Conservation (phyloP, 208 protist genomes). For the Leishmania major region DNA sequence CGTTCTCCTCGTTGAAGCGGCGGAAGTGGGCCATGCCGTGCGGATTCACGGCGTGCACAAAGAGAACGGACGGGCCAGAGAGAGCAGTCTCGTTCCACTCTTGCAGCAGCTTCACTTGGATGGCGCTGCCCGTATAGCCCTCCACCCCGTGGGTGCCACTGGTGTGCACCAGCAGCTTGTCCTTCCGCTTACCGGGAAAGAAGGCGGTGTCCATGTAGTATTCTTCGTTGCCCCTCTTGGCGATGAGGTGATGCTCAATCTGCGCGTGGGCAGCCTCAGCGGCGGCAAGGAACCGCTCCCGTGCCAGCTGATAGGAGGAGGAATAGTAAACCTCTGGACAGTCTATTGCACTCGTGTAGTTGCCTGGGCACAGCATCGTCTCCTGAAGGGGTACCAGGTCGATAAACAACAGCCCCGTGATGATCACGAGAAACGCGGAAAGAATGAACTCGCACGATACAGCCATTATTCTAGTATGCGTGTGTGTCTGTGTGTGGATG, state of each 20-base stretch:
- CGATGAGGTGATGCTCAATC: slow-evolving; percentile 51
- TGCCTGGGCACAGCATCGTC: slow-evolving; percentile 54
- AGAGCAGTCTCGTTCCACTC: slow-evolving; percentile 57
- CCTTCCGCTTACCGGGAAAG: slow-evolving; percentile 44
- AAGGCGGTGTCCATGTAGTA: slow-evolving; percentile 87
- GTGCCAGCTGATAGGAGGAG: slow-evolving; percentile 60
- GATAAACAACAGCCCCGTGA: slow-evolving; percentile 72
- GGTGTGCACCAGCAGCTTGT: slow-evolving; percentile 77
- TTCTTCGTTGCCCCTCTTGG: slow-evolving; percentile 44
- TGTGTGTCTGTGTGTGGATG: not conserved
- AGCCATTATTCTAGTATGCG: not conserved
- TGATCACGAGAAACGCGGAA: slow-evolving; percentile 47
- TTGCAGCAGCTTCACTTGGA: slow-evolving; percentile 76
- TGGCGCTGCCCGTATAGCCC: slow-evolving; percentile 84
- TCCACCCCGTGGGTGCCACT: slow-evolving; percentile 82
- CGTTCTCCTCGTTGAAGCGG: slow-evolving; percentile 86
- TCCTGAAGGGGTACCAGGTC: slow-evolving; percentile 82
- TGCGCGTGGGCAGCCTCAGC: slow-evolving; percentile 51
- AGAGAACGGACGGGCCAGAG: slow-evolving; percentile 73
- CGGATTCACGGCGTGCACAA: slow-evolving; percentile 88
- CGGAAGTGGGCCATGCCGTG: slow-evolving; percentile 85
- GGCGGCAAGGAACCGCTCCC: slow-evolving; percentile 77
- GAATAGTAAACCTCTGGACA: slow-evolving; percentile 77
- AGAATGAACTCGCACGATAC: slow-evolving; percentile 32
- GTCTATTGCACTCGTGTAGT: slow-evolving; percentile 58